Conservation (phyloP, 176 grass and related monocot species). For the Oryza longistaminata region DNA sequence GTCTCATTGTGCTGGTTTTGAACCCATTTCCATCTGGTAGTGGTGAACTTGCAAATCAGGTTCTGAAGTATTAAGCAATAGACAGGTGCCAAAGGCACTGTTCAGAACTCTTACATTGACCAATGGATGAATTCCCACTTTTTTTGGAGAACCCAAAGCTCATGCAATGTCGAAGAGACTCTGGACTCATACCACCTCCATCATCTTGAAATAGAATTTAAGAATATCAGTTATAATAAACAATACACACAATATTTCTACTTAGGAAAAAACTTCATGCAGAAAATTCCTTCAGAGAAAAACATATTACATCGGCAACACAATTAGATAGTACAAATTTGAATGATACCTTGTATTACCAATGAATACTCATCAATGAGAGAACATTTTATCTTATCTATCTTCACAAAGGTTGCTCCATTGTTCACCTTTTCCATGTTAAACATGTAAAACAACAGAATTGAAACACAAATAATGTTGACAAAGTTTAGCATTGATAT, state of each 20-base stretch:
- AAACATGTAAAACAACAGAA: slow-evolving; percentile 18
- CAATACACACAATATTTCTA: background rate
- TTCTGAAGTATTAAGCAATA: slow-evolving; percentile 27
- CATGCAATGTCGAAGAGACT: slow-evolving; percentile 64
- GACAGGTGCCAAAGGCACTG: slow-evolving; percentile 7
- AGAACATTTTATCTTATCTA: slow-evolving; percentile 62
- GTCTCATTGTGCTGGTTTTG: slow-evolving; percentile 90
- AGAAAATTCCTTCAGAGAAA: too few relatives aligned
- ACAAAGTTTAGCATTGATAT: slow-evolving; percentile 27
- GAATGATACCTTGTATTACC: slow-evolving; percentile 63
- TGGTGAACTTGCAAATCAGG: slow-evolving; percentile 17
- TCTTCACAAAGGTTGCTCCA: slow-evolving; percentile 73
- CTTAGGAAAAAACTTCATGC: background rate
- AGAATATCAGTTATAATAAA: slow-evolving; percentile 7
- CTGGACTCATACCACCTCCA: slow-evolving; percentile 76
- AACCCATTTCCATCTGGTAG: slow-evolving; percentile 85
- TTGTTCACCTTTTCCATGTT: slow-evolving; percentile 49
- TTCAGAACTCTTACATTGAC: slow-evolving; percentile 53
- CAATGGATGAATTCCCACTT: slow-evolving; percentile 51
- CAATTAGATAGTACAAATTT: background rate
- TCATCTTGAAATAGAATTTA: slow-evolving; percentile 50
- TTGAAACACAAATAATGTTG: slow-evolving; percentile 7
- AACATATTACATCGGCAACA: too few relatives aligned
- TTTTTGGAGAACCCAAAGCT: slow-evolving; percentile 89
- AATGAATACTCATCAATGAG: slow-evolving; percentile 54